Base-by-base conservation (phyloP, 345 rosid genomes). In the Eucalyptus erythrocorys region DNA sequence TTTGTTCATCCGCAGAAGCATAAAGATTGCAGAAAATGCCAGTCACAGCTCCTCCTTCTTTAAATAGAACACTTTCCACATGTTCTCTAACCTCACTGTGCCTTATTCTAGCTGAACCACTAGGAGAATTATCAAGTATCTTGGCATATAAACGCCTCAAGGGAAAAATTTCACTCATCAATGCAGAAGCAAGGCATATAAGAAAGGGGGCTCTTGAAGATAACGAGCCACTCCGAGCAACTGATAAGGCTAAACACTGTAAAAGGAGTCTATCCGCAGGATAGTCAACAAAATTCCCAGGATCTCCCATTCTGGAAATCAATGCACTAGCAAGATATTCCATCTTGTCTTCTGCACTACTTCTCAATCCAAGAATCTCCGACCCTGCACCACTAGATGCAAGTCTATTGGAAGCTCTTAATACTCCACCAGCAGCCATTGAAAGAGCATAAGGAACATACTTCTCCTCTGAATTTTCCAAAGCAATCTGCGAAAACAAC, bases 1-100 rank as follows among this genome's bases (percentile, higher is more conserved):
- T 93, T 88, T 92, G 95, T 88, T 94, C 97, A 88, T 94, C 96
- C 57, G 92, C 95, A 76, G 93, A 92, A 59, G 88, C 92, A 92
- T 98, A 97, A 80, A 94, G 98, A 88, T 94, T 95, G 94, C 99
- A 96, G 89, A 97, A 94, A 86, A 94, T 94, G 88, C 96, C 94
- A 82, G 95, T 93, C 90, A 95, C 90, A 68, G 93, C 91, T 90
- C 99, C 99, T 40, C 97, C 97, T 91, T 98, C 99, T 89, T 92
- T 97, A 88, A 97, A 95, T 82, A 91, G 87, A 90, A 93, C 91
- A 88, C 94, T 93, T 89, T 92, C 91, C 81, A 94, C 71, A 90
- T 96, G 99, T 64, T 92, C 93, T 87, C 90, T 94, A 84, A 94
- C 90, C 93, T 92, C 93, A 57, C 79, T 76, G 80, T 88, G 87